Conservation (phyloP, 2,329 filamentous ascomycete species). For the Chaetomium globosum region DNA sequence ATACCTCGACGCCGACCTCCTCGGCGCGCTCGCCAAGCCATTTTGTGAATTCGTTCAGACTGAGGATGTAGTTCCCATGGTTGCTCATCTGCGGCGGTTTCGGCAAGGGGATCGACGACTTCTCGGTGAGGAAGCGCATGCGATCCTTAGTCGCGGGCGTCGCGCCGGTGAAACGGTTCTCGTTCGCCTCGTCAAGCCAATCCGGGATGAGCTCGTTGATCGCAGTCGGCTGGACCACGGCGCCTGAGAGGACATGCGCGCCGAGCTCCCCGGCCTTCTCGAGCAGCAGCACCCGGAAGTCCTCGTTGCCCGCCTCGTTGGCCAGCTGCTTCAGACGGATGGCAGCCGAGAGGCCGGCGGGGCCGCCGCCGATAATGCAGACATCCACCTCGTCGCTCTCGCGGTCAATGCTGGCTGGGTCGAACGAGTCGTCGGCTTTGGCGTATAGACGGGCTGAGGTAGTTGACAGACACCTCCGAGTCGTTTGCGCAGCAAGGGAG, state of each 20-base stretch:
- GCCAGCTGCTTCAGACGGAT: conserved; percentile 95
- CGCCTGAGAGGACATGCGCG: conserved; percentile 92
- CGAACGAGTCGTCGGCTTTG: conserved; percentile 59
- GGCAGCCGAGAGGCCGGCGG: conserved; percentile 86
- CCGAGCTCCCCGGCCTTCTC: conserved; percentile 96
- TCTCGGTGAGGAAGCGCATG: conserved; percentile 94
- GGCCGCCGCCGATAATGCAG: conserved; percentile 94
- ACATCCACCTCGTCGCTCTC: conserved; percentile 95
- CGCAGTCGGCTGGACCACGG: conserved; percentile 87
- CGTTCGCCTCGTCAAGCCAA: conserved; percentile 89
- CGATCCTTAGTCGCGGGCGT: conserved; percentile 82
- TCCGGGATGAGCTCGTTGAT: conserved; percentile 90
- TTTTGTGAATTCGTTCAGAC: conserved; percentile 89
- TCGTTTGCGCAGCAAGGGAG: background rate
- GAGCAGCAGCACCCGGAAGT: conserved; percentile 87
- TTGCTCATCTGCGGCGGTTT: conserved; percentile 97
- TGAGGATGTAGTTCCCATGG: conserved; percentile 96
- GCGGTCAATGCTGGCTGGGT: conserved; percentile 71
- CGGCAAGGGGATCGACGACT: conserved; percentile 74
- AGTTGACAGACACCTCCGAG: conserved; percentile 30
- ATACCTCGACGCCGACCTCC: conserved; percentile 92
- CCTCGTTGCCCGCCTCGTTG: conserved; percentile 91
- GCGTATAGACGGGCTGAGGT: conserved; percentile 30
- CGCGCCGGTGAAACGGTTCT: conserved; percentile 80
- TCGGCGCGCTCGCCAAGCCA: conserved; percentile 98